Evolutionary conservation across 768 basidiomycete species (phyloP), one percentile per base, ranked within the genome.

Genomic region (Lyophyllum shimeji): DNA sequence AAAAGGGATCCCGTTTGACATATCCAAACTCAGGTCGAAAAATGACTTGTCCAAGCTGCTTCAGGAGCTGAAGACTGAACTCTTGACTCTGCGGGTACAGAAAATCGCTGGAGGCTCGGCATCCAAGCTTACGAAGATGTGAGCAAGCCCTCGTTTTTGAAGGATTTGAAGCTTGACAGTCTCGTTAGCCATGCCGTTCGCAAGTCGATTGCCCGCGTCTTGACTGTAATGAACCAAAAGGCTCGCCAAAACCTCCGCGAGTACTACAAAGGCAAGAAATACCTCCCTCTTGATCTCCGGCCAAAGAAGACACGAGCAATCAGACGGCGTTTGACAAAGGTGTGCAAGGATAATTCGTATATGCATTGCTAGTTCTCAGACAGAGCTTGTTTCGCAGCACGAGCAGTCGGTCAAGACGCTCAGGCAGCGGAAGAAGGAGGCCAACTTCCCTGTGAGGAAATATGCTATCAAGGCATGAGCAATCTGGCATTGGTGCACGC

Each of bases 211-310:
- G 97, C 97, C 61, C 93, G 97, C 53, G 95, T 98, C 63, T 74
- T 98, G 78, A 99, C 97, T 43, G 95, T 98, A 67, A 96, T 90
- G 82, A 98, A 97, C 89, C 90, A 93, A 74, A 99, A 99, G 78
- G 87, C 89, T 65, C 92, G 96, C 65, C 90, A 94, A 80, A 94
- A 95, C 77, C 86, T 97, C 63, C 92, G 93, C 53, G 95, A 98
- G 74, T 94, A 87, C 82, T 98, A 98, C 91, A 96, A 96, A 84
- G 77, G 81, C 74, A 96, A 96, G 86, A 95, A 93, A 71, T 92
- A 91, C 78, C 79, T 92, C 62, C 97, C 97, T 60, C 93, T 98
- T 63, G 97, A 99, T 82, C 89, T 99, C 70, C 92, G 97, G 63
- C 74, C 86, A 62, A 99, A 98, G 89, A 95, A 89, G 87, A 99